Evolutionary conservation across 139 green algal genomes (phyloP).

Genomic region (Nannochloris sp.): DNA sequence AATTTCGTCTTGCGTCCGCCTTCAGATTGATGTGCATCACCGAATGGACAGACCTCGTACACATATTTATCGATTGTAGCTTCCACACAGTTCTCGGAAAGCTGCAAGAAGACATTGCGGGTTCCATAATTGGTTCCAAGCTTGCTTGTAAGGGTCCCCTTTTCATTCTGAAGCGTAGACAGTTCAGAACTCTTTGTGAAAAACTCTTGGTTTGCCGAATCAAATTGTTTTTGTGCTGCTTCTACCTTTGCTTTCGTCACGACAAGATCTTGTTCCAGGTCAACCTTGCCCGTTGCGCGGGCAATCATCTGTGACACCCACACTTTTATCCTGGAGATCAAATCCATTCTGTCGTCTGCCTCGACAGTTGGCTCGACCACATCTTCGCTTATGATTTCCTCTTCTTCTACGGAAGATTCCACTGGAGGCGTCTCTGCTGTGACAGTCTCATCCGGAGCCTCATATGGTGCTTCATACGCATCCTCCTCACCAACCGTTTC

Average conservation of each 20-base stretch:
- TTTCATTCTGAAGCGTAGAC: conserved; percentile 10
- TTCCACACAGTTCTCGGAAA: conserved; percentile 44
- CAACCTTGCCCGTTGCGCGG: background rate
- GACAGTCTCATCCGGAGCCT: background rate
- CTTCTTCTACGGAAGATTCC: background rate
- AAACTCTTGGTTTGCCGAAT: background rate
- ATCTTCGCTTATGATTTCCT: conserved; percentile 16
- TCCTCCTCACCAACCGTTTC: background rate
- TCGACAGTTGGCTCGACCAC: background rate
- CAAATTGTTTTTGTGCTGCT: background rate
- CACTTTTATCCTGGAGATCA: background rate
- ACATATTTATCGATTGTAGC: conserved; percentile 58
- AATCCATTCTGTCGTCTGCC: conserved; percentile 4
- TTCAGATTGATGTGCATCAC: conserved; percentile 55
- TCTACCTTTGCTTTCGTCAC: background rate
- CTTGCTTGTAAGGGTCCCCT: conserved; percentile 14
- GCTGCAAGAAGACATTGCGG: conserved; percentile 29
- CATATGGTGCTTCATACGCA: background rate
- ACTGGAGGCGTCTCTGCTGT: conserved; percentile 10
- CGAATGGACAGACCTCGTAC: conserved; percentile 72
- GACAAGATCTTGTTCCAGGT: background rate
- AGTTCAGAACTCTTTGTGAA: conserved; percentile 12
- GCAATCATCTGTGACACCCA: background rate
- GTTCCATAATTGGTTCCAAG: conserved; percentile 34
- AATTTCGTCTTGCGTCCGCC: conserved; percentile 31